Evolutionary conservation across 805 yeast species (phyloP).

Genomic region (Candida manassasensis): DNA sequence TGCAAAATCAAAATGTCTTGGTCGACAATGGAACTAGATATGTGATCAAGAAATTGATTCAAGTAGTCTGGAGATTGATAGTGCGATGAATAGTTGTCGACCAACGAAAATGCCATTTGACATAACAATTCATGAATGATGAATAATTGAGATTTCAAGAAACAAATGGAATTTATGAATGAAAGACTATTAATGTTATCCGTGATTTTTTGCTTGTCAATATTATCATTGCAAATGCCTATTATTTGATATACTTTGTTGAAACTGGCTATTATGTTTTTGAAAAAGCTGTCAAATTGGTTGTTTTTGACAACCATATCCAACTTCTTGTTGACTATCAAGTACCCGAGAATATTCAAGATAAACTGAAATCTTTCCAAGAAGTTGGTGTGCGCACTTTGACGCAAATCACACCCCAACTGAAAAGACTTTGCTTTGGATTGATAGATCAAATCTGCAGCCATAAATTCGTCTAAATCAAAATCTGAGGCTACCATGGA

Average conservation of each 20-base stretch:
- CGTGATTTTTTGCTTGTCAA: constrained; percentile 44
- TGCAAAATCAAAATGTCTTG: constrained; percentile 65
- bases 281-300: constrained; percentile 21
- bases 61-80: constrained; percentile 29
- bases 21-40: constrained; percentile 42
- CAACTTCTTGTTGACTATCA: constrained; percentile 19
- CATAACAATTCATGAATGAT: constrained; percentile 69
- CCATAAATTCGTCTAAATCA: constrained; percentile 63
- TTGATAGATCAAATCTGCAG: constrained; percentile 62
- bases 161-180: constrained; percentile 39
- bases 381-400: constrained; percentile 63
- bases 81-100: constrained; percentile 30
- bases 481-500: constrained; percentile 50
- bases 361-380: constrained; percentile 68
- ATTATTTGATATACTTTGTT: constrained; percentile 54
- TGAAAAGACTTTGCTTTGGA: constrained; percentile 35
- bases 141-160: constrained; percentile 58
- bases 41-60: constrained; percentile 38
- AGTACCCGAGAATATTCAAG: constrained; percentile 52
- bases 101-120: constrained; percentile 54
- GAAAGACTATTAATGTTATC: constrained; percentile 45
- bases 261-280: constrained; percentile 51
- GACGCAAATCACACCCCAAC: constrained; percentile 48
- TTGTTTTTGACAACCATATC: constrained; percentile 18
- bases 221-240: constrained; percentile 46